Conservation (phyloP, 176 grass and related monocot species). For the Miscanthus lutarioriparius region DNA sequence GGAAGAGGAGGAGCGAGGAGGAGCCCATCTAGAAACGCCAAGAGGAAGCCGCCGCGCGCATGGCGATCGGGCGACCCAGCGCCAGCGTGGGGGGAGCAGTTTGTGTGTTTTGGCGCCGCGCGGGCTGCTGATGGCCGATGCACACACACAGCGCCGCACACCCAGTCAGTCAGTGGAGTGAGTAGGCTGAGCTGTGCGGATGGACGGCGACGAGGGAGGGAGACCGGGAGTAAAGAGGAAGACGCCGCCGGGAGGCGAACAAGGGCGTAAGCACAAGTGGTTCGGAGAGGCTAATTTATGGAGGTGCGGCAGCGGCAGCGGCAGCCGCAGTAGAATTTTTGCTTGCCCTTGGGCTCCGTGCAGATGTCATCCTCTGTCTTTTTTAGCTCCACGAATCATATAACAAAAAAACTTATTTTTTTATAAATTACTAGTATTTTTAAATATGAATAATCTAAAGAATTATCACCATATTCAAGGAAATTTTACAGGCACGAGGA, state of each 20-base stretch:
- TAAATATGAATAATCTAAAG: background rate
- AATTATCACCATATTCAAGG: too few species aligned
- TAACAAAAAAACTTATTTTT: background rate
- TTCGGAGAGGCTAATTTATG: slow-evolving; percentile 37
- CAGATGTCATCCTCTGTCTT: background rate
- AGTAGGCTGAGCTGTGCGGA: background rate
- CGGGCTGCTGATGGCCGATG: background rate
- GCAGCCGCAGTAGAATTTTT: background rate
- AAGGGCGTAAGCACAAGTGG: slow-evolving; percentile 30
- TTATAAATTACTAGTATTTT: background rate
- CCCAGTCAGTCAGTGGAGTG: slow-evolving; percentile 2
- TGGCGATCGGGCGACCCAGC: slow-evolving; percentile 21
- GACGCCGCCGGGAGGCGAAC: slow-evolving; percentile 39
- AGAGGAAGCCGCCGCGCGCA: slow-evolving; percentile 63
- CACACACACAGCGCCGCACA: background rate
- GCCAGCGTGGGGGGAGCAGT: slow-evolving; percentile 8
- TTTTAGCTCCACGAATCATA: background rate
- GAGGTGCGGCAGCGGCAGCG: background rate
- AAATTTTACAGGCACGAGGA: too few species aligned
- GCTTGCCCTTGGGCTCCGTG: background rate
- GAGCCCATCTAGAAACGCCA: slow-evolving; percentile 91
- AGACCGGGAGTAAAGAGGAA: slow-evolving; percentile 8
- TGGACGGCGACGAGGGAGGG: background rate
- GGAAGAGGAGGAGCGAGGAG: slow-evolving; percentile 72
- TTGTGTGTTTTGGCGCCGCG: slow-evolving; percentile 32